Evolutionary conservation across 306 rosid genomes (phyloP).

Genomic region (Pterocarpus macrocarpus): DNA sequence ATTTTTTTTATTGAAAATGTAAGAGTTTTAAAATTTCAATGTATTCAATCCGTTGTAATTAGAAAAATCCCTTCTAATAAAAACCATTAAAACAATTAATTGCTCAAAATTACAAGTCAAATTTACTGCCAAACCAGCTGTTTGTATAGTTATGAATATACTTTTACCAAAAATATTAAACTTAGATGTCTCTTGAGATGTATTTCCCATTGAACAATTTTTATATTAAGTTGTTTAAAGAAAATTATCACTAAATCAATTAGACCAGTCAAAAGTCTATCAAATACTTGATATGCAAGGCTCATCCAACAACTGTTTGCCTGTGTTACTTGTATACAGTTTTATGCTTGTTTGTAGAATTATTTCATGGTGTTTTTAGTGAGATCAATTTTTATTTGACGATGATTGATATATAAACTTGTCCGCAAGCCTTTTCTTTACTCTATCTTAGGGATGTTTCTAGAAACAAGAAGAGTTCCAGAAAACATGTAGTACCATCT

Average conservation of each 20-base stretch:
- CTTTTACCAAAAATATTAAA: no score
- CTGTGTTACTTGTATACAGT: background rate
- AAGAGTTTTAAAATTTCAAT: no score
- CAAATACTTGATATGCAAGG: background rate
- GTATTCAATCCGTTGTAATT: no score
- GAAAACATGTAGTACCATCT: background rate
- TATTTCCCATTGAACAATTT: background rate
- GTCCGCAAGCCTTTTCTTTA: background rate
- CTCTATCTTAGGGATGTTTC: background rate
- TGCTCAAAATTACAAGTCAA: no score
- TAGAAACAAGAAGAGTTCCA: background rate
- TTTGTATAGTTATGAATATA: no score
- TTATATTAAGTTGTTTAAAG: background rate
- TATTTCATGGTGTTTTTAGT: background rate
- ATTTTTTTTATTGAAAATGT: no score
- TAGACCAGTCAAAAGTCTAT: background rate
- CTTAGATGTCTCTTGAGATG: background rate
- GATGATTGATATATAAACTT: background rate
- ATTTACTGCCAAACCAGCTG: no score
- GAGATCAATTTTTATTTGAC: background rate
- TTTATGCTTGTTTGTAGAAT: background rate
- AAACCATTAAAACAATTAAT: no score
- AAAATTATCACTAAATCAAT: no score
- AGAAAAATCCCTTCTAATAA: no score
- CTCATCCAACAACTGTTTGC: background rate